Evolutionary conservation across 2,329 filamentous ascomycete species (phyloP), one percentile per base, ranked within the genome.

Genomic region (Aspergillus tubingensis): DNA sequence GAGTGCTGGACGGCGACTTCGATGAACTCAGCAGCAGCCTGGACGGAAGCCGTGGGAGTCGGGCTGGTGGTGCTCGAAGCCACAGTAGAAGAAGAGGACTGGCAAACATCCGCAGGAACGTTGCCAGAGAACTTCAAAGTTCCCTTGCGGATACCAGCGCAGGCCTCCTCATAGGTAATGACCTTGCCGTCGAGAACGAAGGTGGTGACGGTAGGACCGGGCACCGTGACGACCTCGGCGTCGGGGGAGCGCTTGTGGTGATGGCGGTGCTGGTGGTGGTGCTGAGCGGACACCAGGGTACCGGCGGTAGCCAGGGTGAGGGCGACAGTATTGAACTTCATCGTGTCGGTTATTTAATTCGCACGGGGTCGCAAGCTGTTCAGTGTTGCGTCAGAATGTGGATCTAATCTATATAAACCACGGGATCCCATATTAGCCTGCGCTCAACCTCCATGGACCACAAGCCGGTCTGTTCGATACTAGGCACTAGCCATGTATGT

Each of bases 111-210:
- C 13, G 78, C 78, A 48, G 83, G 80, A 72, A 86, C 85, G 66
- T 86, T 85, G 49, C 89, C 80, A 50, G 89, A 81, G 80, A 87
- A 95, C 62, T 82, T 76, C 49, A 86, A 73, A 50, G 85, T 84
- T 55, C 92, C 90, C 63, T 88, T 84, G 59, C 83, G 79, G 68
- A 98, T 83, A 65, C 92, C 91, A 58, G 85, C 74, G 78, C 89
- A 83, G 57, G 92, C 92, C 62, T 92, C 84, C 0, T 84, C 77
- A 23, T 64, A 57, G 57, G 62, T 61, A 58, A 75, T 70, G 21
- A 57, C 8, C 61, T 73, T 49, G 51, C 88, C 89, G 62, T 89
- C 85, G 57, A 93, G 80, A 73, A 89, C 83, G 78, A 93, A 97
- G 59, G 89, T 84, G 58, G 88, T 86, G 67, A 88, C 84, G 54